Base-by-base conservation (phyloP, 306 rosid species). In the Chamaecrista fasciculata region DNA sequence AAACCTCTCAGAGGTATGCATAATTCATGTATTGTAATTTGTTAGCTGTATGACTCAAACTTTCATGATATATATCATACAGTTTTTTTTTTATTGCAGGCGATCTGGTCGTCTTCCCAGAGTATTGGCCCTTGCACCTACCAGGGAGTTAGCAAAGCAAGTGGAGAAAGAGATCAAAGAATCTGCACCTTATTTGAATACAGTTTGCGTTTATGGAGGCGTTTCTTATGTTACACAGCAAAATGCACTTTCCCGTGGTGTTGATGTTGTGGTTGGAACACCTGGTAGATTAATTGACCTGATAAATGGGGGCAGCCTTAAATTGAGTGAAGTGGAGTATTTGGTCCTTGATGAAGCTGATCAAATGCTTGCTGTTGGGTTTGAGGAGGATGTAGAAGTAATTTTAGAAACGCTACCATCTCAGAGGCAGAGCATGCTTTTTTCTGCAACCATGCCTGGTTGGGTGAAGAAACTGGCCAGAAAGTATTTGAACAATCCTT, bases 301-400 rank as follows among this genome's bases (percentile, higher is more conserved):
- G 59, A 81, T 91, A 71, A 91, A 94, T 3, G 97, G 99, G 33
- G 83, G 76, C 63, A 94, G 89, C 74, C 96, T 94, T 71, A 91
- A 86, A 61, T 62, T 94, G 78, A 78, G 84, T 12, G 97, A 94
- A 76, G 91, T 94, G 44, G 82, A 87, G 73, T 87, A 66, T 80
- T 75, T 94, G 87, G 99, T 94, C 34, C 96, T 94, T 26, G 99
- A 94, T 31, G 99, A 94, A 87, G 99, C 99, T 56, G 99, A 94
- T 84, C 97, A 80, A 80, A 94, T 94, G 99, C 99, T 94, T 83
- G 99, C 99, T 24, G 99, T 94, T 74, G 99, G 97, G 70, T 94
- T 94, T 81, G 99, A 94, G 87, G 99, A 94, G 79, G 99, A 85
- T 73, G 99, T 94, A 75, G 99, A 94, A 87, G 33, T 77, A 26